Evolutionary conservation across 1,284 basidiomycete species (phyloP).

Genomic region (Quambalaria eucalypti): DNA sequence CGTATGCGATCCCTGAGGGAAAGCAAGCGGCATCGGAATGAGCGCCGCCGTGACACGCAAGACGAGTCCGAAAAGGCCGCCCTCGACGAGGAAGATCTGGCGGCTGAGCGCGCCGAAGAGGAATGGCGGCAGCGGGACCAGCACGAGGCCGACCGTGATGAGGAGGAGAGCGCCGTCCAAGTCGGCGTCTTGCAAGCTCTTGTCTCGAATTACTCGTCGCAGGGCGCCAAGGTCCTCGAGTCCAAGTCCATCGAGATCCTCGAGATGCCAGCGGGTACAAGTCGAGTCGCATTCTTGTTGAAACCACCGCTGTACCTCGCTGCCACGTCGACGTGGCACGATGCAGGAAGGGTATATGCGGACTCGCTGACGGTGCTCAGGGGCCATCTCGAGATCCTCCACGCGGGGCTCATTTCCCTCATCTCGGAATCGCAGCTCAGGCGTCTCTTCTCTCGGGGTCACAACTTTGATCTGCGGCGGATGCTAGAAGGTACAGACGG

Average conservation of each 20-base stretch:
- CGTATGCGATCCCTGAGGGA: background rate
- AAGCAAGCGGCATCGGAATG: background rate
- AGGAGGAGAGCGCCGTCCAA: constrained; percentile 61
- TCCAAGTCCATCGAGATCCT: constrained; percentile 13
- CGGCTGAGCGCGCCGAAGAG: background rate
- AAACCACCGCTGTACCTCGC: constrained; percentile 82
- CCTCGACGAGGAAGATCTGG: constrained; percentile 5
- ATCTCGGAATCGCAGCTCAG: constrained; percentile 75
- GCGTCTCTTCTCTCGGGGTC: constrained; percentile 73
- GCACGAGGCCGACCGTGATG: constrained; percentile 31
- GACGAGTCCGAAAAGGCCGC: constrained; percentile 2
- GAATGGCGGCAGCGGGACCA: constrained; percentile 2
- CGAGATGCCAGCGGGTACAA: constrained; percentile 32
- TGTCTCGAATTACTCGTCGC: constrained; percentile 57
- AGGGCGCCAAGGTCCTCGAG: constrained; percentile 31
- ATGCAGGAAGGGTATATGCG: constrained; percentile 60
- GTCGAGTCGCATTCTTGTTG: constrained; percentile 73
- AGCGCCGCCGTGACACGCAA: background rate
- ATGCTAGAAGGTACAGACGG: constrained; percentile 62
- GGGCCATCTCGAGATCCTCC: constrained; percentile 79
- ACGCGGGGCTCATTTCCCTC: constrained; percentile 82
- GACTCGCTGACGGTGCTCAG: constrained; percentile 61
- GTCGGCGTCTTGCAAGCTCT: constrained; percentile 91
- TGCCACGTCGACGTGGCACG: constrained; percentile 79
- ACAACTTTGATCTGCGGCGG: constrained; percentile 81